phyloP scores from a whole-genome alignment of 371 early-diverging fungal species.

The Zopfochytrium polystomum region DNA sequence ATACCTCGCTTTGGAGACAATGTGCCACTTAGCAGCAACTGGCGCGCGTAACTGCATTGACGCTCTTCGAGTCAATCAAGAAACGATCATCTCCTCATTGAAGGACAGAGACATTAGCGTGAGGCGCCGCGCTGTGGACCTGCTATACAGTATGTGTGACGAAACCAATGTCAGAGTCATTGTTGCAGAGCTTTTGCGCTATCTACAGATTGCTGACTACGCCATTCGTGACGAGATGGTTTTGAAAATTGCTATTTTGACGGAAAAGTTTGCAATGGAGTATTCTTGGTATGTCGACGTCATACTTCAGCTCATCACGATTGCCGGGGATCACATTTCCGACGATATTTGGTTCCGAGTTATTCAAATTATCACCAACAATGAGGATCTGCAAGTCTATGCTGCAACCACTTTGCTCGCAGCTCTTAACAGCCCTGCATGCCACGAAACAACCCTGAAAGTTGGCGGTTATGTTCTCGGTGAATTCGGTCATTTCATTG shows the following conservation, averaged over 20 bases:
- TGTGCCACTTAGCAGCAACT: conserved; percentile 92
- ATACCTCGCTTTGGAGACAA: conserved; percentile 92
- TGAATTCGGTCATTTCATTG: conserved; percentile 93
- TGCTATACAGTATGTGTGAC: conserved; percentile 96
- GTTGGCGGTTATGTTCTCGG: conserved; percentile 95
- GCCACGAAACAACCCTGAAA: conserved; percentile 91
- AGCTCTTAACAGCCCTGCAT: conserved; percentile 75
- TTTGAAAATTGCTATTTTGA: conserved; percentile 94
- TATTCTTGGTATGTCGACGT: conserved; percentile 98
- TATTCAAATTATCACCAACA: conserved; percentile 92
- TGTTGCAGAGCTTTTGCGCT: conserved; percentile 85
- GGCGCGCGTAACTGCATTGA: conserved; percentile 69
- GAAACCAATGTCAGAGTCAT: conserved; percentile 78
- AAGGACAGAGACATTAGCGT: conserved; percentile 96
- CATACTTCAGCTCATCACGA: conserved; percentile 88
- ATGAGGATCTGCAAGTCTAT: conserved; percentile 90
- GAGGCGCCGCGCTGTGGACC: conserved; percentile 89
- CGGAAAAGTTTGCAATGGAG: conserved; percentile 95
- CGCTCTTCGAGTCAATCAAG: conserved; percentile 81
- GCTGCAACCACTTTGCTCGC: conserved; percentile 81
- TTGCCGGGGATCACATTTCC: conserved; percentile 92
- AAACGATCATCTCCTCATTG: conserved; percentile 81
- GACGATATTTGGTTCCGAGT: conserved; percentile 97
- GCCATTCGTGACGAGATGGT: conserved; percentile 95
- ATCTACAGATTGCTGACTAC: conserved; percentile 83